phyloP scores from a whole-genome alignment of 106 monocot species.

The Cymbidium sinense region DNA sequence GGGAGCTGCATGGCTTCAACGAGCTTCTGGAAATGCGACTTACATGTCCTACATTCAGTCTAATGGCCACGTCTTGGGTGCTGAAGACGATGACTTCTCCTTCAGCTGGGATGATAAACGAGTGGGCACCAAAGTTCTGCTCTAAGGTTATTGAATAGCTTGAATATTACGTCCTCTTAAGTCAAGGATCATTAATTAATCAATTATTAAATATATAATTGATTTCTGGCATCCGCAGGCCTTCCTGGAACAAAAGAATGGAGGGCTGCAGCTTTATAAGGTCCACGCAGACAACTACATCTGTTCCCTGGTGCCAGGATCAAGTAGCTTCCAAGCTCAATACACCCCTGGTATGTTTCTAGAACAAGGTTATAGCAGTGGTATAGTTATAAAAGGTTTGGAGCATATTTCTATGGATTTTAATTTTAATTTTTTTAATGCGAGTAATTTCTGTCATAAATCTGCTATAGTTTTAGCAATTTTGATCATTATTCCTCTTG shows the following conservation, averaged over 20 bases:
- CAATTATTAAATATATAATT: conserved; percentile 42
- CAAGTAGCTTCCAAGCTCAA: conserved; percentile 37
- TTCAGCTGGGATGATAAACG: conserved; percentile 93
- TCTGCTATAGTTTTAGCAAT: too few species aligned
- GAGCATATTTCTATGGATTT: too few species aligned
- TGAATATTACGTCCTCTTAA: conserved; percentile 28
- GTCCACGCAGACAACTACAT: conserved; percentile 43
- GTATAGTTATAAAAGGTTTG: not conserved
- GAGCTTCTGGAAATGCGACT: conserved; percentile 71
- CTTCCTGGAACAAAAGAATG: conserved; percentile 45
- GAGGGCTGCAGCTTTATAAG: conserved; percentile 37
- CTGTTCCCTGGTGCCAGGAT: conserved; percentile 50
- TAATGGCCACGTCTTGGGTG: conserved; percentile 75
- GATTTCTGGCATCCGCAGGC: conserved; percentile 19
- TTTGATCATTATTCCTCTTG: too few species aligned
- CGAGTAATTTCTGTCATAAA: too few species aligned
- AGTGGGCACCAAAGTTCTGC: conserved; percentile 59
- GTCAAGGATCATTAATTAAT: conserved; percentile 58
- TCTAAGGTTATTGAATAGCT: conserved; percentile 39
- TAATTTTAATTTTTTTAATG: too few species aligned
- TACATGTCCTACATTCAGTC: conserved; percentile 62
- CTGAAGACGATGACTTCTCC: conserved; percentile 72
- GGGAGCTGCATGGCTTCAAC: conserved; percentile 92
- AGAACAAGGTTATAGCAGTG: too few species aligned
- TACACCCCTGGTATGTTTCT: conserved; percentile 43